These are phyloP conservation scores for Penicillium coffeae DNA, from an alignment of 495 filamentous ascomycete genomes.

Conservation along the genomic window DNA sequence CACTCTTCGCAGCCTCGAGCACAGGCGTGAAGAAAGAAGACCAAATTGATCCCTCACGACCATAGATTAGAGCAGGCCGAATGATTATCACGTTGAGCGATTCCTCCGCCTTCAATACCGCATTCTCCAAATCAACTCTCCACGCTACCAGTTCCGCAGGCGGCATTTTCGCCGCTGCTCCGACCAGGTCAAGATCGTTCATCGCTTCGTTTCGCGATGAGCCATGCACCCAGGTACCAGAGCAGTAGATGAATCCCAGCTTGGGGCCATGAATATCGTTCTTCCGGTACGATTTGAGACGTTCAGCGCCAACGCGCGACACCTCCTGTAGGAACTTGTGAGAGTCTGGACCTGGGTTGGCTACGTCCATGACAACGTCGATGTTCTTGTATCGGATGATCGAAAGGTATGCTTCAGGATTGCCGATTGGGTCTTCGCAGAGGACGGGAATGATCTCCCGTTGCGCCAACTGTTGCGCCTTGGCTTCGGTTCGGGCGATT, in stretches of 20 bases:
- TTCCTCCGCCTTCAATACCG: background rate
- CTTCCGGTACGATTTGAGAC: background rate
- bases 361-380: slow-evolving; percentile 5
- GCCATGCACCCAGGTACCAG: slow-evolving; percentile 9
- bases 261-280: background rate
- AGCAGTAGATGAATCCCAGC: slow-evolving; percentile 10
- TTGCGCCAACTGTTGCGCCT: slow-evolving; percentile 3
- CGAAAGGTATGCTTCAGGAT: background rate
- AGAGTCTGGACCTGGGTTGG: slow-evolving; percentile 1
- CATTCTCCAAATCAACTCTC: slow-evolving; percentile 5
- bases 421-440: slow-evolving; percentile 1
- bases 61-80: slow-evolving; percentile 6
- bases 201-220: background rate
- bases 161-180: background rate
- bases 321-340: background rate
- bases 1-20: background rate
- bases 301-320: background rate
- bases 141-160: slow-evolving; percentile 5
- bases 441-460: slow-evolving; percentile 6
- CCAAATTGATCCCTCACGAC: slow-evolving; percentile 6
- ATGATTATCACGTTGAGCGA: slow-evolving; percentile 7
- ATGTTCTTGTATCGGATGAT: slow-evolving; percentile 5
- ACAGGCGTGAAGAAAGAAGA: slow-evolving; percentile 1
- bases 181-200: slow-evolving; percentile 7
- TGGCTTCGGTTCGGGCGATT: slow-evolving; percentile 34